Evolutionary conservation across 371 early-diverging fungal genomes (phyloP).

Genomic region (Mucor irregularis): DNA sequence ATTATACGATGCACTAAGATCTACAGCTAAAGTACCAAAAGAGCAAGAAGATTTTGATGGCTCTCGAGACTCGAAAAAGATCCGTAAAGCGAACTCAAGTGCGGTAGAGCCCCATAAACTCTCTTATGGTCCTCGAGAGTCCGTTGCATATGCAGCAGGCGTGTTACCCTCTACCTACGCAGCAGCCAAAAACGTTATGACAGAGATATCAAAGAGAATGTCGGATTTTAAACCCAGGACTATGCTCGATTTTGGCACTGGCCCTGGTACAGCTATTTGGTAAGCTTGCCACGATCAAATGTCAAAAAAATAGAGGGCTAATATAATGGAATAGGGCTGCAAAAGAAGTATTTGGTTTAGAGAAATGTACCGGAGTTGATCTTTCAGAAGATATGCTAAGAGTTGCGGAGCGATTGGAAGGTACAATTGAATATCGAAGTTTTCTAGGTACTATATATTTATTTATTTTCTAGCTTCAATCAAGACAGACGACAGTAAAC

Average conservation of each 20-base stretch:
- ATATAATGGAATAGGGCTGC: slow-evolving; percentile 60
- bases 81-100: slow-evolving; percentile 14
- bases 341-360: slow-evolving; percentile 59
- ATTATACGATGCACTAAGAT: slow-evolving; percentile 68
- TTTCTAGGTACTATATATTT: not conserved
- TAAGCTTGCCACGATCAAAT: slow-evolving; percentile 12
- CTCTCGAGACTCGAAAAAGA: slow-evolving; percentile 25
- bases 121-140: slow-evolving; percentile 73
- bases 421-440: slow-evolving; percentile 11
- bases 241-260: slow-evolving; percentile 85
- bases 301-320: not conserved
- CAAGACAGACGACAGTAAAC: not conserved
- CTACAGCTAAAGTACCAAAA: slow-evolving; percentile 49
- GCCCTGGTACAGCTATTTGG: slow-evolving; percentile 88
- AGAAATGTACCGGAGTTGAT: slow-evolving; percentile 72
- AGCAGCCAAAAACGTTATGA: slow-evolving; percentile 66
- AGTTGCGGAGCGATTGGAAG: slow-evolving; percentile 58
- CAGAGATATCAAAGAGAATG: slow-evolving; percentile 60
- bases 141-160: slow-evolving; percentile 75
- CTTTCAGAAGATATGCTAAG: slow-evolving; percentile 80
- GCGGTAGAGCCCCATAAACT: slow-evolving; percentile 63
- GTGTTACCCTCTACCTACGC: slow-evolving; percentile 71
- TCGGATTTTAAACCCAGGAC: slow-evolving; percentile 63
- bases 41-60: slow-evolving; percentile 8
- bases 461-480: slow-evolving; percentile 3